Conservation (phyloP, 1,284 basidiomycete genomes). For the Ganoderma meredithae region DNA sequence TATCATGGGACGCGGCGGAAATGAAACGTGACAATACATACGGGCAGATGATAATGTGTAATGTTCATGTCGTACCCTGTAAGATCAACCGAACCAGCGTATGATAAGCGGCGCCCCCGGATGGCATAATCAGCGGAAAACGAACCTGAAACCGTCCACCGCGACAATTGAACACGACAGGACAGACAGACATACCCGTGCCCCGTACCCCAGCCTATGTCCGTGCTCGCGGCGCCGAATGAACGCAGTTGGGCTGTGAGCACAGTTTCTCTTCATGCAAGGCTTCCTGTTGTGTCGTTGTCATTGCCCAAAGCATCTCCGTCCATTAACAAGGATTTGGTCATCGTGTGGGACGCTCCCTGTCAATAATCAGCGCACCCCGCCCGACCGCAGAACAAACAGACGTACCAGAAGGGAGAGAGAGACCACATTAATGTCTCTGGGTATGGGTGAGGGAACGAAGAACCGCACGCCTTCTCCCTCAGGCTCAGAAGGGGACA, state of each 20-base stretch:
- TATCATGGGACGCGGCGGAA: constrained; percentile 6
- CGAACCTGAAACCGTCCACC: not conserved
- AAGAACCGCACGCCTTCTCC: not conserved
- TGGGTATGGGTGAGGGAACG: not conserved
- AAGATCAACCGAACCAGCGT: not conserved
- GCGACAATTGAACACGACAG: not conserved
- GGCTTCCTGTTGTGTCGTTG: not conserved
- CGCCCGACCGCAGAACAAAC: not conserved
- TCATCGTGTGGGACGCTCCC: not conserved
- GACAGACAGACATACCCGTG: not conserved
- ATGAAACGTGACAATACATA: constrained; percentile 1
- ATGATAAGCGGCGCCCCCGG: constrained; percentile 1
- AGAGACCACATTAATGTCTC: not conserved
- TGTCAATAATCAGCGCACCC: constrained; percentile 1
- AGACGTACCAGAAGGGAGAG: not conserved
- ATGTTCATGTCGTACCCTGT: not conserved
- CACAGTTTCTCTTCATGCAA: not conserved
- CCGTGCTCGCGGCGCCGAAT: not conserved
- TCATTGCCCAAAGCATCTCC: not conserved
- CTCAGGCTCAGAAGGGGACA: not conserved
- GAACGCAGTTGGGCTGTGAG: not conserved
- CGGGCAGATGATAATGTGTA: not conserved
- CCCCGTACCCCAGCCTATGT: not conserved
- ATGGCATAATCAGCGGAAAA: constrained; percentile 5
- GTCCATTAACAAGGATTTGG: not conserved